phyloP scores from a whole-genome alignment of 2,329 filamentous ascomycete species.

The Ophiostoma populinum region DNA sequence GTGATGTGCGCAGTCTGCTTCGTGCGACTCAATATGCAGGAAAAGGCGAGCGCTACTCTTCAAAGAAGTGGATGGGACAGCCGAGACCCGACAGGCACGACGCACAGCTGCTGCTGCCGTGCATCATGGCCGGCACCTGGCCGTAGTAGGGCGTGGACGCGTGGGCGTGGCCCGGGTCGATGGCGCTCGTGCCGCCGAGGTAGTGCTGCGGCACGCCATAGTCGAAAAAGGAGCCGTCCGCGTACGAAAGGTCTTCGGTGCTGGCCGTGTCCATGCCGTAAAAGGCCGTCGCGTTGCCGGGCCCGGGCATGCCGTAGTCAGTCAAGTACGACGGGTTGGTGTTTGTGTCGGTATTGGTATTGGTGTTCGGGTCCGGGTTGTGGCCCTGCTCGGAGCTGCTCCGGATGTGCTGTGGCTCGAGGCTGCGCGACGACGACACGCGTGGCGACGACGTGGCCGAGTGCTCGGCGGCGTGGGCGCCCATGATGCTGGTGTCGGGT shows the following conservation, averaged over 20 bases:
- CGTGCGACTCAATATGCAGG: too few relatives aligned
- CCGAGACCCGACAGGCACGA: constrained; percentile 11
- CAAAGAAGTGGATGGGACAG: constrained; percentile 10
- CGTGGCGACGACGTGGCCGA: neutral
- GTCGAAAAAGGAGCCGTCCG: constrained; percentile 9
- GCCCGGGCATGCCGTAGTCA: constrained; percentile 2
- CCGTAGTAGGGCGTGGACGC: constrained; percentile 4
- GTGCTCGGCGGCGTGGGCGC: neutral
- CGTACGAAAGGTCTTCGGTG: constrained; percentile 7
- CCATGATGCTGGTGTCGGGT: neutral
- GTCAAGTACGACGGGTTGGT: constrained; percentile 4
- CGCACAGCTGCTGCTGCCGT: neutral
- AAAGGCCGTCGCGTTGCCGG: constrained; percentile 3
- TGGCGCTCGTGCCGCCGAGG: neutral
- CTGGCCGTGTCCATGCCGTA: constrained; percentile 10
- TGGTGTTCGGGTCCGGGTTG: neutral
- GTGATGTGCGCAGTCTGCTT: too few relatives aligned
- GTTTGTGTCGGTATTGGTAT: neutral
- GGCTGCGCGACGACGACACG: too few relatives aligned
- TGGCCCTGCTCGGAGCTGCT: neutral
- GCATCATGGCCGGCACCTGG: neutral
- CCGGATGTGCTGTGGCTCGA: neutral
- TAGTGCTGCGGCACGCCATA: constrained; percentile 11
- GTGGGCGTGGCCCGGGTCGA: neutral
- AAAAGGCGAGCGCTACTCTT: constrained; percentile 3